Evolutionary conservation across 139 green algal genomes (phyloP).

Genomic region (Spirogloea muscicola): DNA sequence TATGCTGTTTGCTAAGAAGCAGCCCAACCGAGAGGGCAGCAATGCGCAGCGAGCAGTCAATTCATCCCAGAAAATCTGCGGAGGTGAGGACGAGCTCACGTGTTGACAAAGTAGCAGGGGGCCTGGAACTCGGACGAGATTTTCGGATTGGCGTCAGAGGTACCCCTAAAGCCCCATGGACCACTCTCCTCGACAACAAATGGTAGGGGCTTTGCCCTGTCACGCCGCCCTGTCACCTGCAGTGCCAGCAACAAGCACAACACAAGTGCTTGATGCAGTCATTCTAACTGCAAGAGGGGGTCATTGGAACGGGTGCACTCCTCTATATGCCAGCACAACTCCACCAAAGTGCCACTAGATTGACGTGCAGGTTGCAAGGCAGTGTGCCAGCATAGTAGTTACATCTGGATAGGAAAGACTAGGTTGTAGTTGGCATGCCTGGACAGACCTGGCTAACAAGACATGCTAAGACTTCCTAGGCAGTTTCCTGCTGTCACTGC

Average conservation of each 20-base stretch:
- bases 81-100: background rate
- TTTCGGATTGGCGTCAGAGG: background rate
- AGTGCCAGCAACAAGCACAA: no score
- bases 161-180: background rate
- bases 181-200: slow-evolving; percentile 18
- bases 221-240: slow-evolving; percentile 30
- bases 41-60: background rate
- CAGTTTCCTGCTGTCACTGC: background rate
- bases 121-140: slow-evolving; percentile 31
- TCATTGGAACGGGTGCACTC: background rate
- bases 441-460: background rate
- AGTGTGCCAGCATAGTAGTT: no score
- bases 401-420: background rate
- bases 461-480: background rate
- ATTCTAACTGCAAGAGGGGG: background rate
- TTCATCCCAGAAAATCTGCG: background rate
- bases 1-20: background rate
- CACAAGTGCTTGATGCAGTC: background rate
- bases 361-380: background rate
- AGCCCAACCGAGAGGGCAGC: no score
- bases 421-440: background rate
- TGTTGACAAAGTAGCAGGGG: slow-evolving; percentile 19
- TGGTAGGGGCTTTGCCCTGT: slow-evolving; percentile 25
- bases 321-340: background rate
- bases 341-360: background rate